A percentile compares a stretch with the other conserved stretches of the same genome.
Conservation (phyloP, 2,329 filamentous ascomycete genomes). For the Emericellopsis cladophorae region DNA sequence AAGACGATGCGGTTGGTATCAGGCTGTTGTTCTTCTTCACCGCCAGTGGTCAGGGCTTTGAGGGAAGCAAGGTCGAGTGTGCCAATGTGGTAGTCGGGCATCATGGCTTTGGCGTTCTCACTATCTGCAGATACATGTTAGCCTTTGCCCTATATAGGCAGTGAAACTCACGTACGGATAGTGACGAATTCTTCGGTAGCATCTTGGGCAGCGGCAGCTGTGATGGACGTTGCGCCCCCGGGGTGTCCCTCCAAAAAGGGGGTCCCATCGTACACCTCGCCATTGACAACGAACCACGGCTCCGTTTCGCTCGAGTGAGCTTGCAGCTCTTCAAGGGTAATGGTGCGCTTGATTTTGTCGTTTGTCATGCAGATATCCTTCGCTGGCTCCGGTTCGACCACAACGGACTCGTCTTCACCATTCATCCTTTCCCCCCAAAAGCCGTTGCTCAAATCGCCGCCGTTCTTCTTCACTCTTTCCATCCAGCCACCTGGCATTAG, state of each 20-base stretch:
- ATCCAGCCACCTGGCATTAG: slow-evolving; percentile 79
- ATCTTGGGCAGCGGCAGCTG: slow-evolving; percentile 70
- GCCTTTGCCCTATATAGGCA: neutral
- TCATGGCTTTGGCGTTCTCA: slow-evolving; percentile 86
- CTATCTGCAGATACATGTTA: slow-evolving; percentile 48
- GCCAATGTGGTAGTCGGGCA: slow-evolving; percentile 76
- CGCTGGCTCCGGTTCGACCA: slow-evolving; percentile 30
- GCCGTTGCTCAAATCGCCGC: slow-evolving; percentile 69
- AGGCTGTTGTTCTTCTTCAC: slow-evolving; percentile 19
- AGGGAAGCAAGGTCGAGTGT: slow-evolving; percentile 49
- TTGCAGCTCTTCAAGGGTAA: slow-evolving; percentile 60
- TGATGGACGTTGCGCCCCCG: slow-evolving; percentile 75
- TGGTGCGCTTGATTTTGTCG: slow-evolving; percentile 45
- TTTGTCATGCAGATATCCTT: slow-evolving; percentile 70
- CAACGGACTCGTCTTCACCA: slow-evolving; percentile 27
- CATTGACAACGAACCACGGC: slow-evolving; percentile 82
- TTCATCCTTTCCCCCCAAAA: slow-evolving; percentile 68
- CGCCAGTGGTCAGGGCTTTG: slow-evolving; percentile 30
- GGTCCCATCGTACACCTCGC: slow-evolving; percentile 82
- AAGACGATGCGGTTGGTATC: slow-evolving; percentile 45
- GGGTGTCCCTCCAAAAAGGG: slow-evolving; percentile 71
- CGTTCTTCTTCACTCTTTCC: slow-evolving; percentile 74
- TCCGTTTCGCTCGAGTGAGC: slow-evolving; percentile 50
- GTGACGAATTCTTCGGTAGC: slow-evolving; percentile 80
- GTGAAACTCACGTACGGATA: slow-evolving; percentile 71